Conservation (phyloP, 2,329 filamentous ascomycete species). For the Penicillium corylophilum region DNA sequence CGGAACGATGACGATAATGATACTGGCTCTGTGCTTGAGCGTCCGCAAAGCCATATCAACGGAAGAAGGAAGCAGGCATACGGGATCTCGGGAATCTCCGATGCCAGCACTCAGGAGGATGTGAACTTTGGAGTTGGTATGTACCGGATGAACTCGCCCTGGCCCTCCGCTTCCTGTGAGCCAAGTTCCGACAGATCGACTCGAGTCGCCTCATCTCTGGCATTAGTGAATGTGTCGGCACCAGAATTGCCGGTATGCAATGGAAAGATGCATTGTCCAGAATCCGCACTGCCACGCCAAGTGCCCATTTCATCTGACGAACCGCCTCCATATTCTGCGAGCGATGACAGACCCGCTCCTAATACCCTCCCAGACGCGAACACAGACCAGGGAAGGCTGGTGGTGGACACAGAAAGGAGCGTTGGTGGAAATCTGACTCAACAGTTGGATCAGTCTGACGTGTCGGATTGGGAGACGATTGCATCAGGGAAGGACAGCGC, state of each 20-base stretch:
- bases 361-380: background rate
- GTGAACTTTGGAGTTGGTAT: slow-evolving; percentile 16
- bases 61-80: background rate
- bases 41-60: background rate
- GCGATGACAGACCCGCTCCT: background rate
- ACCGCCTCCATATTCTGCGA: background rate
- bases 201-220: slow-evolving; percentile 1
- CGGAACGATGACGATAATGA: background rate
- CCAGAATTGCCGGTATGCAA: background rate
- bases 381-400: background rate
- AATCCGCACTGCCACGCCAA: background rate
- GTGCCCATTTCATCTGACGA: background rate
- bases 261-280: background rate
- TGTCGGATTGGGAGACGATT: slow-evolving; percentile 2
- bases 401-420: background rate
- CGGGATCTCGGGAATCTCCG: slow-evolving; percentile 11
- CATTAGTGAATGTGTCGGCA: background rate
- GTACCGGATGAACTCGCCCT: slow-evolving; percentile 9
- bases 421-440: background rate
- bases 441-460: background rate
- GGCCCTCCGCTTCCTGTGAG: background rate
- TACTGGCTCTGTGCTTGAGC: background rate
- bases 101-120: slow-evolving; percentile 22
- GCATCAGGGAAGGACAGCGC: background rate
- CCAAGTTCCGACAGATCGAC: background rate